Base-by-base conservation (phyloP, 2,329 filamentous ascomycete species). In the Pleoardoris graminearum region DNA sequence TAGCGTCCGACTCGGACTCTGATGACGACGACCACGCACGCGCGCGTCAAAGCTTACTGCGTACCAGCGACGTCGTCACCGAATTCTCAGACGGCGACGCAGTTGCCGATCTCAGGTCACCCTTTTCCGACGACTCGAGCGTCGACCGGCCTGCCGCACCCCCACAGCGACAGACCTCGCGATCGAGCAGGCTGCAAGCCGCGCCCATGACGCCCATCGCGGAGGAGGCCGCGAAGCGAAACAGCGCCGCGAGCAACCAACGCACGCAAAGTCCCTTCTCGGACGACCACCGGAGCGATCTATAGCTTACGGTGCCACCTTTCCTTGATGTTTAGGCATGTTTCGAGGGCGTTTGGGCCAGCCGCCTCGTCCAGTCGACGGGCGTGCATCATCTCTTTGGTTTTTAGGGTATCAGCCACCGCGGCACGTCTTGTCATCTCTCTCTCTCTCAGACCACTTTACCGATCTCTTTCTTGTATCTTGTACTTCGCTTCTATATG, bases 181-280 rank as follows among this genome's bases (percentile, higher is more conserved):
- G 59, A 3, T 65, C 63, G 8, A 65, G 61, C 23, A 62, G 59
- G 17, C 54, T 70, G 2, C 66, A 65, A 19, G 57, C 65, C 19
- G 12, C 33, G 3, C 68, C 69, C 7, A 72, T 79, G 54, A 75
- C 72, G 17, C 76, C 76, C 16, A 77, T 79, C n/a, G 74, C 75
- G 7, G 77, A 80, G 53, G 77, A 79, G 57, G 70, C 71, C 21
- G 73, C 72, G 1, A 72, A 68, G 56, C 68, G 75, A 25, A 58
- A 64, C 16, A 75, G 68, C 45, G 61, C 60, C 37, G 61, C 67
- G 7, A 68, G 66, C 27, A 63, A 36, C 14, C 14, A 62, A 51
- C 59, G 70, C 39, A 66, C 67, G 14, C 63, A 68, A 39, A 70
- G 67, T 38, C 70, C 70, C 2, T 73, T 73, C 50, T 62, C 66